Base-by-base conservation (phyloP, 2,329 filamentous ascomycete genomes). In the Davidsoniella neocaledoniae region DNA sequence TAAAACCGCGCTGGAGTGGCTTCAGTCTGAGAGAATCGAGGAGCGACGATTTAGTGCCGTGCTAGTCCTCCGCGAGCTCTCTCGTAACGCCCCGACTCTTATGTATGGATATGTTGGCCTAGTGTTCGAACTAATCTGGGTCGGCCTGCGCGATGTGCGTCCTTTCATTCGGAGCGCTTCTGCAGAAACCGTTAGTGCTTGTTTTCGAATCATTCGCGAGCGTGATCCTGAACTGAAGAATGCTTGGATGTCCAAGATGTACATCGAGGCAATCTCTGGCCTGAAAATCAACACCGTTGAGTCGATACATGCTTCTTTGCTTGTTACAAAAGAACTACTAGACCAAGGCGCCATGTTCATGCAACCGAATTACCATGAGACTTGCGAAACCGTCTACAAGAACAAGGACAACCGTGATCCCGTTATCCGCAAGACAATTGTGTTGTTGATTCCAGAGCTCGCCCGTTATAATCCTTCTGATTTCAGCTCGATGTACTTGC, bases 311-410 rank as follows among this genome's bases (percentile, higher is more conserved):
- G 91, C 86, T n/a, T 95, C 90, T 2, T 73, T 98, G 39, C 73
- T 98, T 17, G 87, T 93, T 1, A 74, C 96, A 58, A 93, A 90
- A 63, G 90, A 96, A 66, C 74, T 98, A 44, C 77, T 98, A 16
- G 78, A 91, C 55, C 90, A 94, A 62, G 91, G 91, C 48, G 88
- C 87, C 58, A 98, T 98, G 90, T 98, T 94, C 64, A 96, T 98
- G 91, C 87, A 94, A 59, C 85, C 88, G 38, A 79, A 88, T 61
- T 98, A 96, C 64, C 78, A 82, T 52, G 86, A 94, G 57, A 82
- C 86, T 9, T 96, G 90, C 62, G 91, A 98, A 55, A 88, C 91
- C 55, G 85, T 95, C 36, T 80, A 90, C 56, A 83, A 84, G 54
- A 85, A 94, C 63, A 94, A 94, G 63, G 91, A 98, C 57, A 86